phyloP scores from a whole-genome alignment of 1,139 yeast genomes.

The Yamadazyma oceani region DNA sequence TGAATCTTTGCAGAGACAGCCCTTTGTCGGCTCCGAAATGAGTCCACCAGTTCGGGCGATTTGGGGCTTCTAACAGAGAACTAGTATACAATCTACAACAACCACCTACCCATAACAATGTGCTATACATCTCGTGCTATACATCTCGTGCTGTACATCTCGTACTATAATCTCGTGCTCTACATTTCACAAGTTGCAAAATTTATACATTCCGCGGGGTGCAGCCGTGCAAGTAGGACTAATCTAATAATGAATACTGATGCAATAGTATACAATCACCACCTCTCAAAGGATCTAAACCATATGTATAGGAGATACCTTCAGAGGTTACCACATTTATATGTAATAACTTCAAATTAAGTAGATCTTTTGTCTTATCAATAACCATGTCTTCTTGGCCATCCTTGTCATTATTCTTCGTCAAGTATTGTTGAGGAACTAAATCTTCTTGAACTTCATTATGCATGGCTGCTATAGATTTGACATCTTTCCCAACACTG shows the following conservation, averaged over 20 bases:
- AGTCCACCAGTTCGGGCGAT: no score
- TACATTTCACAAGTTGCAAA: no score
- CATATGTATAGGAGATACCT: constrained; percentile 83
- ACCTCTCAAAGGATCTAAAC: constrained; percentile 84
- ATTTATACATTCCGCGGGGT: no score
- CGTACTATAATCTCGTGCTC: no score
- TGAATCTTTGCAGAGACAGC: no score
- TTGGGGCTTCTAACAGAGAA: no score
- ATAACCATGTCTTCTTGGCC: constrained; percentile 13
- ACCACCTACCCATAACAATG: no score
- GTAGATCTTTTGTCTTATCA: constrained; percentile 29
- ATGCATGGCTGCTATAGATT: constrained; percentile 60
- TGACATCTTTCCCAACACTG: constrained; percentile 56
- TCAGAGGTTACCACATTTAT: constrained; percentile 84
- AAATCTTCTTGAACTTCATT: constrained; percentile 41
- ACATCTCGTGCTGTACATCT: no score
- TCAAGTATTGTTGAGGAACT: constrained; percentile 35
- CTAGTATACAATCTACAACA: no score
- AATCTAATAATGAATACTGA: constrained; percentile 49
- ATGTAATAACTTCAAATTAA: constrained; percentile 53
- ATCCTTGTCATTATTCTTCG: constrained; percentile 20
- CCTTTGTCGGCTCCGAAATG: no score
- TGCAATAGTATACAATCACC: constrained; percentile 86
- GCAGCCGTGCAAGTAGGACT: no score
- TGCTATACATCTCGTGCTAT: no score